Evolutionary conservation across 2,329 filamentous ascomycete genomes (phyloP).

Genomic region (Claviceps lovelessii): DNA sequence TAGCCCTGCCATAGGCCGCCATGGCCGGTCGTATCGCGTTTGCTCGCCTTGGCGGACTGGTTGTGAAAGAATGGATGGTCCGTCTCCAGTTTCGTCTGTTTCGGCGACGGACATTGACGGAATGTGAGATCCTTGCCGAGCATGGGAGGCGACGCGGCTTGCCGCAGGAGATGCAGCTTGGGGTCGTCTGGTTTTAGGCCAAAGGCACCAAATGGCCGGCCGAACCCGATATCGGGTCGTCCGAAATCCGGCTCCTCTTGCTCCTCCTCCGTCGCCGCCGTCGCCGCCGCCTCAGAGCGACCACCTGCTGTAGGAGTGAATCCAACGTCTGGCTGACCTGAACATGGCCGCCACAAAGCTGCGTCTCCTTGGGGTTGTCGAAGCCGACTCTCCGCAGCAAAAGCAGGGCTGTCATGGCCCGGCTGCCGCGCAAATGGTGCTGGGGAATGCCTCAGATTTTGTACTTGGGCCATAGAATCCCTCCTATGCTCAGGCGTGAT

Average conservation of each 20-base stretch:
- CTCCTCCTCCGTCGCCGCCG: too few relatives aligned
- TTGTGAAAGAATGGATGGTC: constrained; percentile 47
- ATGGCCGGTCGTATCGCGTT: constrained; percentile 41
- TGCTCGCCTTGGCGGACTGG: constrained; percentile 30
- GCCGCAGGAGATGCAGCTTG: constrained; percentile 31
- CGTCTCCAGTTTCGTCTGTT: constrained; percentile 70
- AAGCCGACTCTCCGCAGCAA: constrained; percentile 2
- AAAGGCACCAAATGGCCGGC: constrained; percentile 29
- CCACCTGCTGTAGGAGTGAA: background rate
- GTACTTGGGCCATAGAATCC: constrained; percentile 14
- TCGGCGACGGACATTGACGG: constrained; percentile 67
- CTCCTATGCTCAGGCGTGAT: constrained; percentile 13
- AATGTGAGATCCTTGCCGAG: constrained; percentile 69
- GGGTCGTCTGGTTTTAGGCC: constrained; percentile 24
- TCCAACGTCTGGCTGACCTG: constrained; percentile 6
- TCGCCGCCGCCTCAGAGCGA: background rate
- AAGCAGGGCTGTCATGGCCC: constrained; percentile 6
- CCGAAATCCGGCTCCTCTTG: background rate
- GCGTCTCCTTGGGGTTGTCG: background rate
- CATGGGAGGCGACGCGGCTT: constrained; percentile 65
- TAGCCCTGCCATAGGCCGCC: constrained; percentile 67
- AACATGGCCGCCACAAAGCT: background rate
- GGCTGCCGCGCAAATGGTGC: constrained; percentile 12
- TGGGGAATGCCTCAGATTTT: constrained; percentile 11
- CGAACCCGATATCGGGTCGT: constrained; percentile 15